These are phyloP conservation scores for Athelia psychrophila DNA, from an alignment of 1,284 basidiomycete genomes.

Conservation along the genomic window DNA sequence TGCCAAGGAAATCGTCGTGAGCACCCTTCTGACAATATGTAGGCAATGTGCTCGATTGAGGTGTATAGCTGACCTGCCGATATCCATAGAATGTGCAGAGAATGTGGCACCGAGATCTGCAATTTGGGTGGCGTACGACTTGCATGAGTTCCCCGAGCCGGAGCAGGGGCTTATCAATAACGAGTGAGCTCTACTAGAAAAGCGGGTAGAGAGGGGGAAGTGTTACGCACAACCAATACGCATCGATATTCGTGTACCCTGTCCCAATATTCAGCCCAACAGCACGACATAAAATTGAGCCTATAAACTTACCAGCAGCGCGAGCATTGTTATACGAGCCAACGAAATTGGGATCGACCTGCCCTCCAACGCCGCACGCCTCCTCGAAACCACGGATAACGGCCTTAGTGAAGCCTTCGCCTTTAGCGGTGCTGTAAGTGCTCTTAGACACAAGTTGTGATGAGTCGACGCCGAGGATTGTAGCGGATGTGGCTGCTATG, in stretches of 20 bases:
- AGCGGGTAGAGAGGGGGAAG: background rate
- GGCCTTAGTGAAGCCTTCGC: constrained; percentile 4
- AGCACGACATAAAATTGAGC: too few relatives aligned
- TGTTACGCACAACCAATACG: constrained; percentile 1
- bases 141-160: constrained; percentile 1
- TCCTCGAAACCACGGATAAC: constrained; percentile 1
- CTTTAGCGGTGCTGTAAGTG: background rate
- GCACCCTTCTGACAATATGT: background rate
- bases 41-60: background rate
- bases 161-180: background rate
- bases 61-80: background rate
- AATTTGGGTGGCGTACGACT: background rate
- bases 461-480: background rate
- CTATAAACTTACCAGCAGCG: background rate
- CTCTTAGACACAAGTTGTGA: background rate
- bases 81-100: background rate
- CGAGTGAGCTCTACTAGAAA: background rate
- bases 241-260: constrained; percentile 2
- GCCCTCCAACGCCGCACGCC: constrained; percentile 1
- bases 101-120: background rate
- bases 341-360: constrained; percentile 2
- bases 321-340: constrained; percentile 1
- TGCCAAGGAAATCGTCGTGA: background rate
- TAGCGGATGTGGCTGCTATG: background rate
- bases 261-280: too few relatives aligned